Percentiles rank a stretch among this genome's conserved stretches.
phyloP scores from a whole-genome alignment of 768 basidiomycete species.

The Stropharia rugosoannulata region DNA sequence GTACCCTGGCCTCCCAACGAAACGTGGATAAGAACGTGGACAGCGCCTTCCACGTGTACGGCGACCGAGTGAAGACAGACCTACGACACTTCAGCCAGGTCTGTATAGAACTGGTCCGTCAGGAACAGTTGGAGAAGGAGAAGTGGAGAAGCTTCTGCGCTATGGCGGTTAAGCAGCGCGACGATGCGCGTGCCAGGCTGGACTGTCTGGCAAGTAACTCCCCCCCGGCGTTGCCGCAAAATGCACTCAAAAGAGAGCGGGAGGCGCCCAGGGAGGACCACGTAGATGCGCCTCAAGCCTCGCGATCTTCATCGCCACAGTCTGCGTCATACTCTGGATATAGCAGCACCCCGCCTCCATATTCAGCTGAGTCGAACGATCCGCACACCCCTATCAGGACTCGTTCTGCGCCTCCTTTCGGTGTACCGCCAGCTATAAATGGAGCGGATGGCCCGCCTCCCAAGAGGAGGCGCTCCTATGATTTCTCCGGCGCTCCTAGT shows the following conservation, averaged over 20 bases:
- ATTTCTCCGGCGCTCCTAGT: neutral
- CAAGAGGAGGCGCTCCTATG: neutral
- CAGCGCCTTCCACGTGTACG: constrained; percentile 26
- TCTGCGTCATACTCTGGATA: neutral
- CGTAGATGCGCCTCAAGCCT: neutral
- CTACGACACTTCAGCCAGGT: constrained; percentile 28
- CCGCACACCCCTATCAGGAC: neutral
- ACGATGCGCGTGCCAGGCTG: constrained; percentile 12
- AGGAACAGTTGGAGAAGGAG: constrained; percentile 30
- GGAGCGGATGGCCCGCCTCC: neutral
- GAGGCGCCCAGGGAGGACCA: neutral
- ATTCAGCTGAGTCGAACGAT: neutral
- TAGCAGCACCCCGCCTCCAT: neutral
- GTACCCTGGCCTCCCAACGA: too few species aligned
- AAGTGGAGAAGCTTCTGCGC: constrained; percentile 28
- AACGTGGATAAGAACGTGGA: constrained; percentile 20
- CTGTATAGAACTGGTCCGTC: constrained; percentile 26
- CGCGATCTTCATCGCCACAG: neutral
- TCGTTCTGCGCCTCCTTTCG: neutral
- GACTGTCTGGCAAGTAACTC: too few species aligned
- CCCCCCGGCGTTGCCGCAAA: neutral
- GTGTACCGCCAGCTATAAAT: neutral
- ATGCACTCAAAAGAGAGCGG: neutral
- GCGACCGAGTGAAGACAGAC: constrained; percentile 28
- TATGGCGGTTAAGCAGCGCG: constrained; percentile 31